Conservation (phyloP, 371 early-diverging fungal species). For the Blakeslea trispora region DNA sequence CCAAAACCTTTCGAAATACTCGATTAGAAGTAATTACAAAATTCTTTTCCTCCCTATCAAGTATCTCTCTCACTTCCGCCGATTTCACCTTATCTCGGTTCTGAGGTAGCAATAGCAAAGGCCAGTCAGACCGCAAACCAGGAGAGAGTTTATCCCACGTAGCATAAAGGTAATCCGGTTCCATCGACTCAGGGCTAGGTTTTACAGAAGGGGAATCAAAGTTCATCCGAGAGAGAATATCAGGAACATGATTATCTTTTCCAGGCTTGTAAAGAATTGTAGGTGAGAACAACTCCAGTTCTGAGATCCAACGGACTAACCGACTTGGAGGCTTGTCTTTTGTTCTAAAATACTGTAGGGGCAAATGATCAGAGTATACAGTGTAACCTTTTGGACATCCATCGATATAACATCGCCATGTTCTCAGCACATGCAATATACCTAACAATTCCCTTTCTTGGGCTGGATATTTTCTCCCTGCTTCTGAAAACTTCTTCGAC, state of each 20-base stretch:
- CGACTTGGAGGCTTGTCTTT: conserved; percentile 28
- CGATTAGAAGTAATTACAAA: background rate
- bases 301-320: conserved; percentile 22
- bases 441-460: conserved; percentile 40
- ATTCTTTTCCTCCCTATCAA: conserved; percentile 1
- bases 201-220: conserved; percentile 4
- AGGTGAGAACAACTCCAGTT: conserved; percentile 24
- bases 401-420: conserved; percentile 36
- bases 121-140: conserved; percentile 1
- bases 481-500: conserved; percentile 33
- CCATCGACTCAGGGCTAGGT: conserved; percentile 8
- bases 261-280: conserved; percentile 33
- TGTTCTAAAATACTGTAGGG: conserved; percentile 22
- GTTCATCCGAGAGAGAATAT: conserved; percentile 25
- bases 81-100: conserved; percentile 2
- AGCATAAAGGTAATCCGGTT: conserved; percentile 26
- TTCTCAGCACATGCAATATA: conserved; percentile 30
- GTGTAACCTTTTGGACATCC: conserved; percentile 20
- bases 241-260: conserved; percentile 27
- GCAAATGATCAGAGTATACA: conserved; percentile 30
- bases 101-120: background rate
- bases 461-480: conserved; percentile 32
- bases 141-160: background rate
- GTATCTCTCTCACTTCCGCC: background rate
- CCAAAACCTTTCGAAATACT: background rate